A percentile compares a stretch with the other conserved stretches of the same genome.
These are phyloP conservation scores for Spiraea crenata DNA, from an alignment of 331 rosid genomes.

Conservation along the genomic window DNA sequence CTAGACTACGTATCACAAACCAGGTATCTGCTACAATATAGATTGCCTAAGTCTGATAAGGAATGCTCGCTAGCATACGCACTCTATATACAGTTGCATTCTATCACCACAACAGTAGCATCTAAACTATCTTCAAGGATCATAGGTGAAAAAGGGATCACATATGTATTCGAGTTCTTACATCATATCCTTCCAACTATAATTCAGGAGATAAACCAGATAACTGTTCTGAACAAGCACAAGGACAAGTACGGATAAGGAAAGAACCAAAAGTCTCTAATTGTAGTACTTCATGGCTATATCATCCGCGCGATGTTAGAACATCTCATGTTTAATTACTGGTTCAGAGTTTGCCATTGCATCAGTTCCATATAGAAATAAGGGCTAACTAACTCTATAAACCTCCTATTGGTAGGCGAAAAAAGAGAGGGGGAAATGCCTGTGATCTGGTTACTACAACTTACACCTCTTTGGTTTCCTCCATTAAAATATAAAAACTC, in stretches of 20 bases:
- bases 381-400: too few relatives aligned
- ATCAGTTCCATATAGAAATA: too few relatives aligned
- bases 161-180: neutral
- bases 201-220: neutral
- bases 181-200: neutral
- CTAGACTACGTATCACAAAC: neutral
- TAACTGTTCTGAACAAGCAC: neutral
- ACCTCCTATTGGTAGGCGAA: neutral
- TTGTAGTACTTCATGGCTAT: neutral
- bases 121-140: neutral
- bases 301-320: too few relatives aligned
- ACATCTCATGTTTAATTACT: too few relatives aligned
- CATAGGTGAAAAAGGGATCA: neutral
- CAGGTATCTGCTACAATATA: neutral
- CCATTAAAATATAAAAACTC: neutral
- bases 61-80: neutral
- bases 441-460: neutral
- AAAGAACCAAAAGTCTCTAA: neutral
- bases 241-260: neutral
- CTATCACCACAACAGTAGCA: neutral
- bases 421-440: neutral
- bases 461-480: neutral
- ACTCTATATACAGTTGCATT: neutral
- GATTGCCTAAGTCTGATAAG: neutral
- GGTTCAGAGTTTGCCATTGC: too few relatives aligned